phyloP scores from a whole-genome alignment of 1,284 basidiomycete species.

The Moesziomyces antarcticus region DNA sequence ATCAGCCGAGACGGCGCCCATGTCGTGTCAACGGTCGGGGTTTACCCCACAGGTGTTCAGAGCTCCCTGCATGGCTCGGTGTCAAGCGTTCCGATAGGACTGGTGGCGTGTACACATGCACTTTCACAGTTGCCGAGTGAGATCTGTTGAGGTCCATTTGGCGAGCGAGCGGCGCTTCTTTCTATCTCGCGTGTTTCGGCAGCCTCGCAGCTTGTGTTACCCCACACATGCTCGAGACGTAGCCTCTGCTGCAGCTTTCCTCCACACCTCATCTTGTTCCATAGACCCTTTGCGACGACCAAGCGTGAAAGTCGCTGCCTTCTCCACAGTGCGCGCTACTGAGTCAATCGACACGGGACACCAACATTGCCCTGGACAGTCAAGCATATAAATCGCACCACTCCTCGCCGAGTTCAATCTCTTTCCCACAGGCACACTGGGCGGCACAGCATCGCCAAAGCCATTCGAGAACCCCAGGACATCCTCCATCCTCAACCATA shows the following conservation, averaged over 20 bases:
- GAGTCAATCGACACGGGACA: too few species aligned
- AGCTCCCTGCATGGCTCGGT: neutral
- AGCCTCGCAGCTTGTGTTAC: neutral
- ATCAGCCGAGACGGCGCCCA: neutral
- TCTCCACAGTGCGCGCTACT: too few species aligned
- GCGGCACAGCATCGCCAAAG: too few species aligned
- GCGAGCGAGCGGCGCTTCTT: neutral
- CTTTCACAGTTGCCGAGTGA: neutral
- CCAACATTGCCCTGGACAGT: too few species aligned
- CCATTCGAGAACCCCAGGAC: neutral
- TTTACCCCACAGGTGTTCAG: neutral
- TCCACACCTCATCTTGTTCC: too few species aligned
- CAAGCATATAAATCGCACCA: too few species aligned
- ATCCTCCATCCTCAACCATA: neutral
- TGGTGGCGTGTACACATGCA: neutral
- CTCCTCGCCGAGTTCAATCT: too few species aligned
- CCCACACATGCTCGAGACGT: neutral
- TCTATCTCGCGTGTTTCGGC: neutral
- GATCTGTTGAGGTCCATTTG: neutral
- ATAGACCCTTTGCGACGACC: too few species aligned
- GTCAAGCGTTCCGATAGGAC: neutral
- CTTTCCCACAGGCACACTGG: too few species aligned
- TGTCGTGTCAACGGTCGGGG: neutral
- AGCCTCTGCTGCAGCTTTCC: too few species aligned
- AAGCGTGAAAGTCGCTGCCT: too few species aligned